Evolutionary conservation across 108 stramenopile species (phyloP), one percentile per base, ranked within the genome.

Genomic region (Stephanodiscus triporus): DNA sequence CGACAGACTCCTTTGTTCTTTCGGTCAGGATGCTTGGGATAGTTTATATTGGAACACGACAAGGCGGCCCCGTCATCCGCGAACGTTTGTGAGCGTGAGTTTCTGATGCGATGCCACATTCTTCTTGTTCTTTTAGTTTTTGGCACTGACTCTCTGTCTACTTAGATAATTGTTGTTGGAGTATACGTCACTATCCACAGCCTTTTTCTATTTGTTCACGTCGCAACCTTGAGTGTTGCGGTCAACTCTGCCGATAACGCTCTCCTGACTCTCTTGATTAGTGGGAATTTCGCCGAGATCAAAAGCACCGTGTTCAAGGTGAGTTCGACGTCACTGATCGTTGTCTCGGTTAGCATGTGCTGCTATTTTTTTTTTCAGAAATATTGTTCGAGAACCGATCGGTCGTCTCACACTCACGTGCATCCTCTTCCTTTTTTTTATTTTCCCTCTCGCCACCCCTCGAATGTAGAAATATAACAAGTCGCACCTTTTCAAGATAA

Each of bases 231-330:
- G 54, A 96, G 97, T 65, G 97, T 97, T 4, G 91, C 94, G 34
- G 87, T 97, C 63, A 98, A 99, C 82, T 86, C 92, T 30, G 74
- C 87, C 17, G 89, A 98, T 51, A 76, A 87, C 68, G 85, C 91
- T 9, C 82, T 96, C 42, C 61, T 98, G 32, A 89, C 97, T 4
- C 80, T 98, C 9, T 83, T 99, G 37, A 97, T 99, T 75, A 84
- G 87, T 59, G 98, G 97, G 37, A 99, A 99, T 77, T 99, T 99
- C 83, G 95, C 97, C 0, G 99, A 99, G 85, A 97, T 99, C 84
- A 98, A 98, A 83, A 71, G 75, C 29, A 88, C 89, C n/a, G 99
- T 99, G 17, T 98, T 99, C 87, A 99, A 99, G 32, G 32, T 34
- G 32, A 34, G 32, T 34, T 34, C n/a, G 32, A 34, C 32, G 32